phyloP scores from a whole-genome alignment of 345 rosid species.

The Dipteronia sinensis region DNA sequence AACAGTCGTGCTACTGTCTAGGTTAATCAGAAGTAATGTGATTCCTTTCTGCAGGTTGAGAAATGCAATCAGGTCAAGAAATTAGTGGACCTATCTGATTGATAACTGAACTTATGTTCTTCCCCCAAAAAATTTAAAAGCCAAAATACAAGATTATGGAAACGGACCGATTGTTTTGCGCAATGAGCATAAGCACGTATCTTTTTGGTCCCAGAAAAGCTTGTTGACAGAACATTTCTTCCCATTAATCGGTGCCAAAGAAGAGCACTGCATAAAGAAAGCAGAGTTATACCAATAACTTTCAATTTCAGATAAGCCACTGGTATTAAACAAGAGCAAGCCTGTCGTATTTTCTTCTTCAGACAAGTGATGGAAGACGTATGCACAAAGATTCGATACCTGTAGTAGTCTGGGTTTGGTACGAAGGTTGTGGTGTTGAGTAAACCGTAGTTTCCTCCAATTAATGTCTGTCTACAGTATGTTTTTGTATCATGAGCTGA shows the following conservation, averaged over 20 bases:
- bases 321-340: not conserved
- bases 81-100: not conserved
- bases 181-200: slow-evolving; percentile 85
- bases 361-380: not conserved
- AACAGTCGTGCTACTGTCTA: slow-evolving; percentile 61
- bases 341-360: not conserved
- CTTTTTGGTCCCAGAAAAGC: slow-evolving; percentile 60
- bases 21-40: slow-evolving; percentile 68
- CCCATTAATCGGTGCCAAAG: slow-evolving; percentile 94
- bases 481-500: slow-evolving; percentile 70
- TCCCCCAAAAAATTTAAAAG: too few species aligned
- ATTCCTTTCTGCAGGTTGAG: slow-evolving; percentile 68
- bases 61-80: slow-evolving; percentile 12
- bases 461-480: slow-evolving; percentile 85
- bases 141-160: not conserved
- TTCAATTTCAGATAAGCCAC: not conserved
- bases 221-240: slow-evolving; percentile 61
- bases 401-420: slow-evolving; percentile 96
- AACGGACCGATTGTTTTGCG: slow-evolving; percentile 71
- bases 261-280: slow-evolving; percentile 67
- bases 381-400: slow-evolving; percentile 31
- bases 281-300: not conserved
- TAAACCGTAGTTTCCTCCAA: slow-evolving; percentile 91
- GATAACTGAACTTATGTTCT: too few species aligned
- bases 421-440: slow-evolving; percentile 71